Base-by-base conservation (phyloP, 2,329 filamentous ascomycete genomes). In the Dactylellina cionopaga region DNA sequence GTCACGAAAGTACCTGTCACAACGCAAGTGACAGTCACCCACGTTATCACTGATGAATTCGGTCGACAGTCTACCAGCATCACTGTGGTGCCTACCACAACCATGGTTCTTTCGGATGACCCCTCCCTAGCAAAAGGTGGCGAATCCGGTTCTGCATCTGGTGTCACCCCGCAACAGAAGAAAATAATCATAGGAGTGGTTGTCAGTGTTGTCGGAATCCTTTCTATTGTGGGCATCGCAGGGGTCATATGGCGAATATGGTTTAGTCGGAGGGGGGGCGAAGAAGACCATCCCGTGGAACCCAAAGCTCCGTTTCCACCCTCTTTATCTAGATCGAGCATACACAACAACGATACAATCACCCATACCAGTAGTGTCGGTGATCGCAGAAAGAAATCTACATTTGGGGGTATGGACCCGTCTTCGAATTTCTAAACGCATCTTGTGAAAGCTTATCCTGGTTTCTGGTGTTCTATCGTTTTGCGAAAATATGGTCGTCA, bases 181-280 rank as follows among this genome's bases (percentile, higher is more conserved):
- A 66, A 68, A 31, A 74, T 74, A 3, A 74, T 74, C 6, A 74
- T 74, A 1, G 69, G 69, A 1, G 69, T 74, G 2, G 69, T 74
- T 39, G 69, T 74, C 11, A 64, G 69, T 15, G 35, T 74, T 15
- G 69, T 66, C 9, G 69, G 69, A 9, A 37, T 68, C 3, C 69
- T 74, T 5, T 62, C 69, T 2, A 27, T 74, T 17, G 62, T 63
- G 0, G 69, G 69, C 13, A 62, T 74, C 22, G 62, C 41, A n/a
- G 62, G 62, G 22, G 56, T 74, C 24, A 37, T 68, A 9, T 74
- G 69, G 69, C 60, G 69, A n/a, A 66, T 74, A 58, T 74, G 69
- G 69, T 66, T 66, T 17, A 59, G 52, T 11, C 69, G 62, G 5
- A 51, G 69, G 22, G 56, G 44, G 24, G 22, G 31, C 13, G 66